Base-by-base conservation (phyloP, 2,329 filamentous ascomycete species). In the Fusarium scirpi region DNA sequence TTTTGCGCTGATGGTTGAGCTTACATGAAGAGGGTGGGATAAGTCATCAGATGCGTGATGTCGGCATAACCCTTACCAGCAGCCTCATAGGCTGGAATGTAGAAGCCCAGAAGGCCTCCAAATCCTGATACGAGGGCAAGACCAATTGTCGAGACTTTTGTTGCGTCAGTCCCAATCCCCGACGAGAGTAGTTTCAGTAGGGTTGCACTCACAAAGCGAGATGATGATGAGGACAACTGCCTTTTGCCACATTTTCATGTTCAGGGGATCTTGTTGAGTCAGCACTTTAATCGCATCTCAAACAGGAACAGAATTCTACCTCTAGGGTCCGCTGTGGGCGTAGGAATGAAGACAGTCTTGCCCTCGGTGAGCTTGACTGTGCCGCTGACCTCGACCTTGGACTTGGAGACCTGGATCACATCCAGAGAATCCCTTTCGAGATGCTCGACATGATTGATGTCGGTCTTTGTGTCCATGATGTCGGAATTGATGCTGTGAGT, bases 181-280 rank as follows among this genome's bases (percentile, higher is more conserved):
- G 12, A 12, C 2, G 34, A 5, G 1, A 15, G 5, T 1, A 13
- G 13, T 12, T 5, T 20, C 15, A 10, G 11, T 5, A n/a, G 8
- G 2, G 7, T n/a, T 44, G 6, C 3, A 65, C 62, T 10, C 58
- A 65, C 62, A 73, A 5, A 71, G 62, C 3, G 70, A 73, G 32
- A 73, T 73, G 12, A 71, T 55, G 11, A 73, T 43, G 9, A 73
- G 58, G 15, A 71, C 67, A 8, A 54, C 47, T 13, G 52, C 54
- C 56, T 73, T 73, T 46, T 73, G 70, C 70, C 70, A 73, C 67
- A 67, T 73, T 48, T 56, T 69, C 70, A 73, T 71, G 53, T 73
- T 73, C 49, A 73, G 51, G 3, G 70, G 70, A 57, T 73, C 70
- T 73, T 9, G 12, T 9, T n/a, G 5, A 15, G 43, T 64, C 49